These are phyloP conservation scores for Aurantiochytrium sp. DNA, from an alignment of 108 stramenopile species.

Conservation along the genomic window DNA sequence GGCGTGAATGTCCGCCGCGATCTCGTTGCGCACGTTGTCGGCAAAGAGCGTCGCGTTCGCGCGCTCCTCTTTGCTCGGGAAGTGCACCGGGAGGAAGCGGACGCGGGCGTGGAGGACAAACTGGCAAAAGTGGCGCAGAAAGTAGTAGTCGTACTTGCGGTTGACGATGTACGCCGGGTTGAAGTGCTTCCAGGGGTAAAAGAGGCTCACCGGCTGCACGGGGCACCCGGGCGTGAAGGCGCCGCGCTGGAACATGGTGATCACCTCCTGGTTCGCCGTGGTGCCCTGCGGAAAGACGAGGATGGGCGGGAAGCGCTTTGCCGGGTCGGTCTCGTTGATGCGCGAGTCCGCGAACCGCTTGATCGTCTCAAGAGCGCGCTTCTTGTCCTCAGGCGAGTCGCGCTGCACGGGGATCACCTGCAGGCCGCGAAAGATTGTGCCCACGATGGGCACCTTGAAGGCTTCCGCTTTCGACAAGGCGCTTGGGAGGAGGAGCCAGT, in stretches of 20 bases:
- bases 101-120: slow-evolving; percentile 38
- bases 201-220: slow-evolving; percentile 42
- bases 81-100: slow-evolving; percentile 43
- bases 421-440: slow-evolving; percentile 36
- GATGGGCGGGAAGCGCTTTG: slow-evolving; percentile 37
- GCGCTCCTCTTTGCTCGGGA: slow-evolving; percentile 35
- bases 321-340: slow-evolving; percentile 25
- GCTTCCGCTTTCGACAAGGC: slow-evolving; percentile 43
- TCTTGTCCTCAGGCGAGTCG: slow-evolving; percentile 30
- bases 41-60: slow-evolving; percentile 37
- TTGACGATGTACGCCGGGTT: slow-evolving; percentile 13
- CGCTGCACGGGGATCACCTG: slow-evolving; percentile 27
- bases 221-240: slow-evolving; percentile 39
- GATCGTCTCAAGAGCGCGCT: not conserved
- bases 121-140: not conserved
- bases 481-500: slow-evolving; percentile 34
- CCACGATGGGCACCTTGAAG: slow-evolving; percentile 39
- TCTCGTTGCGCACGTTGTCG: slow-evolving; percentile 38
- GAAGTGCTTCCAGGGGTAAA: slow-evolving; percentile 30
- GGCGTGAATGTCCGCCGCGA: slow-evolving; percentile 40
- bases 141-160: not conserved
- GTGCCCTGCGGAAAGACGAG: slow-evolving; percentile 48
- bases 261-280: slow-evolving; percentile 41
- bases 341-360: not conserved
- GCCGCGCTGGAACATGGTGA: slow-evolving; percentile 51